phyloP scores from a whole-genome alignment of 805 yeast genomes.

The Pichia phayaonensis region DNA sequence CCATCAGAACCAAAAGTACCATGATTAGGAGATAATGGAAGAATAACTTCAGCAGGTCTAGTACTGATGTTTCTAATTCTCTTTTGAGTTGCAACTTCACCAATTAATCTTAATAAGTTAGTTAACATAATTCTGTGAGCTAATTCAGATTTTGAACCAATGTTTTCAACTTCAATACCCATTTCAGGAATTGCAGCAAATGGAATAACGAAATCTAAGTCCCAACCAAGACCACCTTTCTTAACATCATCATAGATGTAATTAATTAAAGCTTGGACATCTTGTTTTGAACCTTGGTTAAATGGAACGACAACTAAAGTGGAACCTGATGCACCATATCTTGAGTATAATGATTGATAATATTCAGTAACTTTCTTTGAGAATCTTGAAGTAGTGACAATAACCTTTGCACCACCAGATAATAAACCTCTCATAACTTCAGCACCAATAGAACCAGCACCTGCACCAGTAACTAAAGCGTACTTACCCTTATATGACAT shows the following conservation, averaged over 20 bases:
- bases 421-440: constrained; percentile 90
- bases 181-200: constrained; percentile 99
- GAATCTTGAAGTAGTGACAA: constrained; percentile 94
- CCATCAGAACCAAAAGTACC: constrained; percentile 99
- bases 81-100: constrained; percentile 82
- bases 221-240: constrained; percentile 96
- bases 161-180: constrained; percentile 89
- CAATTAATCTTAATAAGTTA: constrained; percentile 85
- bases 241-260: constrained; percentile 78
- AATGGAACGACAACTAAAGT: constrained; percentile 94
- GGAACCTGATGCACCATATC: constrained; percentile 89
- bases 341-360: constrained; percentile 88
- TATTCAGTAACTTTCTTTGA: constrained; percentile 91
- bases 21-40: constrained; percentile 97
- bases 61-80: constrained; percentile 71
- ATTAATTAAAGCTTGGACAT: constrained; percentile 75
- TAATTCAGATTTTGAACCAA: constrained; percentile 92
- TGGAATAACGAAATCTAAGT: constrained; percentile 90
- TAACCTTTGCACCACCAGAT: constrained; percentile 96
- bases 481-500: constrained; percentile 80
- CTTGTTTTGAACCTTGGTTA: constrained; percentile 96
- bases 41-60: constrained; percentile 95
- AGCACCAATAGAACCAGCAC: constrained; percentile 98
- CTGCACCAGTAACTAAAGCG: constrained; percentile 95
- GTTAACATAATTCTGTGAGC: constrained; percentile 99